Evolutionary conservation across 352 stramenopile species (phyloP).

Genomic region (Phytophthora capsici): DNA sequence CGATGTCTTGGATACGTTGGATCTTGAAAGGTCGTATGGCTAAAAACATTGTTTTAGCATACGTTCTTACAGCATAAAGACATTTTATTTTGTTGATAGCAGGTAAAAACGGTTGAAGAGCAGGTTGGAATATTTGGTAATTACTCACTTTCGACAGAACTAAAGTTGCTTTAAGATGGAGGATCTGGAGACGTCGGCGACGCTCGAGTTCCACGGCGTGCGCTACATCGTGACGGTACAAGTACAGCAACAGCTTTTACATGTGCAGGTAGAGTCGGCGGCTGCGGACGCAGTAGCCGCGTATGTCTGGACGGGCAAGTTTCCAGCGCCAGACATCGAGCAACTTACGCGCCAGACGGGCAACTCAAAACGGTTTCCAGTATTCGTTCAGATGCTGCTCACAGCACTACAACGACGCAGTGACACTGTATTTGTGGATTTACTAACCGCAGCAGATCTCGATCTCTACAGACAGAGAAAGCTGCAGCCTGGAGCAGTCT

Average conservation of each 20-base stretch:
- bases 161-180: conserved; percentile 42
- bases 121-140: background rate
- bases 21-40: conserved; percentile 27
- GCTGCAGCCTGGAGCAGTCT: conserved; percentile 25
- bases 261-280: conserved; percentile 68
- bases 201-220: conserved; percentile 76
- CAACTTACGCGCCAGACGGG: conserved; percentile 94
- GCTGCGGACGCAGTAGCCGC: background rate
- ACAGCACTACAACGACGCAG: conserved; percentile 77
- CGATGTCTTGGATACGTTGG: conserved; percentile 12
- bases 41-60: conserved; percentile 12
- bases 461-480: conserved; percentile 84
- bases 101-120: background rate
- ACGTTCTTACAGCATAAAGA: background rate
- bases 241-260: conserved; percentile 62
- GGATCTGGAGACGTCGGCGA: conserved; percentile 66
- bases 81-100: background rate
- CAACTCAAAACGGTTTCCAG: conserved; percentile 93
- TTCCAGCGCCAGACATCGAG: conserved; percentile 82
- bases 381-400: conserved; percentile 94
- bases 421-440: conserved; percentile 90
- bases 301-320: conserved; percentile 68
- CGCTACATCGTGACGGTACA: conserved; percentile 77
- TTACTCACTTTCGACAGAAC: background rate
- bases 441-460: conserved; percentile 91